These are phyloP conservation scores for Russula sp. DNA, from an alignment of 768 basidiomycete species.

Conservation along the genomic window DNA sequence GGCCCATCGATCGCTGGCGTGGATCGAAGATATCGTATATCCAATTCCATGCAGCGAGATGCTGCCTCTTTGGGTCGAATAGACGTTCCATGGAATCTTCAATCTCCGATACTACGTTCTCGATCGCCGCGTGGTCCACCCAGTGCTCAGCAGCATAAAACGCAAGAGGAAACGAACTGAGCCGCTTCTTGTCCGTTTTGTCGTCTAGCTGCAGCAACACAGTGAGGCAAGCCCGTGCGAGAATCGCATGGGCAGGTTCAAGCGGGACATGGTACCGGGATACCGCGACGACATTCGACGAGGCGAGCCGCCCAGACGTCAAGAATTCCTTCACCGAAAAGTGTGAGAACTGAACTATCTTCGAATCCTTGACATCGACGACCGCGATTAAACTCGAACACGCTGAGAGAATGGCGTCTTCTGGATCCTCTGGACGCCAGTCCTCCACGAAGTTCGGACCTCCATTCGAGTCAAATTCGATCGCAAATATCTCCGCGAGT, in stretches of 20 bases:
- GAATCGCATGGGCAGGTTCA: not conserved
- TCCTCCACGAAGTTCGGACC: not conserved
- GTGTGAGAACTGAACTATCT: not conserved
- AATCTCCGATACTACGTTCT: not conserved
- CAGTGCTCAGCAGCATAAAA: not conserved
- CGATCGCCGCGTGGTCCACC: not conserved
- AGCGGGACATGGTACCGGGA: not conserved
- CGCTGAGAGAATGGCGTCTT: not conserved
- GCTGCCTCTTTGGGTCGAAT: not conserved
- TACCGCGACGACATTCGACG: not conserved
- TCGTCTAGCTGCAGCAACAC: not conserved
- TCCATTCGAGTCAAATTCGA: not conserved
- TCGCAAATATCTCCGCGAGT: not conserved
- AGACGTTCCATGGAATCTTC: not conserved
- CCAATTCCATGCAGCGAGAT: not conserved
- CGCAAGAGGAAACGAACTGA: not conserved
- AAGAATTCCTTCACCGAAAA: not conserved
- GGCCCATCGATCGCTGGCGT: not conserved
- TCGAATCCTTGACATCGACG: not conserved
- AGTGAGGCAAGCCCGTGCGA: not conserved
- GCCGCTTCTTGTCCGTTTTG: not conserved
- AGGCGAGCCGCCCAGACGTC: not conserved
- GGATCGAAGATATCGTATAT: not conserved
- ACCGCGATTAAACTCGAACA: not conserved
- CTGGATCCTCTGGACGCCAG: not conserved